Base-by-base conservation (phyloP, 345 rosid genomes). In the Iberis pinnata region DNA sequence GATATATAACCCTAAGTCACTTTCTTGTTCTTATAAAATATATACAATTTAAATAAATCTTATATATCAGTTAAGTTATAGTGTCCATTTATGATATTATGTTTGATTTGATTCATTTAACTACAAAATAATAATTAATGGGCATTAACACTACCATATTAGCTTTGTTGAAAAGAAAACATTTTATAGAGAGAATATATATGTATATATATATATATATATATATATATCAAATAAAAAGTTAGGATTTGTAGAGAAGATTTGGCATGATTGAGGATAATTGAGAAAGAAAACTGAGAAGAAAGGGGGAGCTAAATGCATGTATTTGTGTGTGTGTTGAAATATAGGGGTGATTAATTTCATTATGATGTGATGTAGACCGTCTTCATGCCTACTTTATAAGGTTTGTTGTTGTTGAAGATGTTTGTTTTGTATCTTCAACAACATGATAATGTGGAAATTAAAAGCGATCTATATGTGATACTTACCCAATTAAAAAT, bases 341-440 rank as follows among this genome's bases (percentile, higher is more conserved):
- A 58, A 50, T 75, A 58, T 65, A 61, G 36, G 58, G 60, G 25
- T 73, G 67, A 68, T 70, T 73, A 67, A 68, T 62, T 70, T 65
- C 56, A 68, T 73, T 49, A 63, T 72, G 69, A 61, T 65, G 55
- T 65, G 64, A 43, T 56, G 61, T 56, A 64, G 29, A 53, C 37
- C 74, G 54, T 80, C 40, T 63, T 38, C 54, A 26, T 14, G 19
- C 4, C 49, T 51, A 36, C 59, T 65, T 65, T 65, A n/a, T n/a
- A n/a, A 50, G 8, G 52, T 45, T 60, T 19, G 65, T 67, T 39
- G 56, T 58, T 38, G 60, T 37, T 38, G 58, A 53, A 53, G 38
- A 60, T 60, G 45, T 40, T 61, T 22, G 9, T 52, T 59, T 52
- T 45, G 7, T 18, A 18, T 13, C 35, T 41, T 53, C 8, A 26